Conservation (phyloP, 2,329 filamentous ascomycete genomes). For the Teratosphaeria pseudoeucalypti region DNA sequence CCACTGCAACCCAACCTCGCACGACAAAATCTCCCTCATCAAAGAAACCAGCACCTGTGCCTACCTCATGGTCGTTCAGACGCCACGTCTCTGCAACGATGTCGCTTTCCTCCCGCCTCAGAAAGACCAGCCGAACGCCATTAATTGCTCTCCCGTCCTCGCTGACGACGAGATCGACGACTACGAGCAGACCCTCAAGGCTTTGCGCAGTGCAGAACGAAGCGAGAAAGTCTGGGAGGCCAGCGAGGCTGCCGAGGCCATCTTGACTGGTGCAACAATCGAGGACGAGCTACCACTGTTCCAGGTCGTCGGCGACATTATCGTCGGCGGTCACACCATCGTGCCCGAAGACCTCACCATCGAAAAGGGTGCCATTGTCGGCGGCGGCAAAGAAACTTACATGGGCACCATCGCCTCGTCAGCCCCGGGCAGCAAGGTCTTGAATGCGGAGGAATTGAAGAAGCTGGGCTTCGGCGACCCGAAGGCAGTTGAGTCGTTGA, state of each 20-base stretch:
- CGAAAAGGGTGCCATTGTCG: slow-evolving; percentile 41
- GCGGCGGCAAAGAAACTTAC: slow-evolving; percentile 44
- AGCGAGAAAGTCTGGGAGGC: slow-evolving; percentile 12
- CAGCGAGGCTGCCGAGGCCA: slow-evolving; percentile 15
- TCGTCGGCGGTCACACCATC: slow-evolving; percentile 47
- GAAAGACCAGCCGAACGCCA: slow-evolving; percentile 63
- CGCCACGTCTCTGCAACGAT: slow-evolving; percentile 77
- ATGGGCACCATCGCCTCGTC: slow-evolving; percentile 44
- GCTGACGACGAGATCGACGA: slow-evolving; percentile 39
- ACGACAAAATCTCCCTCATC: slow-evolving; percentile 78
- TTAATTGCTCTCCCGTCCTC: slow-evolving; percentile 66
- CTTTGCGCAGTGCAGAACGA: slow-evolving; percentile 9
- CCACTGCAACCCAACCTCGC: slow-evolving; percentile 65
- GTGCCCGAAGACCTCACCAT: slow-evolving; percentile 47
- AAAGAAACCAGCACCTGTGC: slow-evolving; percentile 86
- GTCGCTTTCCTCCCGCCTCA: slow-evolving; percentile 75
- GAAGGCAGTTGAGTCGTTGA: slow-evolving; percentile 59
- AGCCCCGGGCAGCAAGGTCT: slow-evolving; percentile 36
- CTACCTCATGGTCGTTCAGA: slow-evolving; percentile 89
- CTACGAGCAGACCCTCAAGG: slow-evolving; percentile 22
- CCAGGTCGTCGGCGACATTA: slow-evolving; percentile 44
- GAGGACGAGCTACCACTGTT: background rate
- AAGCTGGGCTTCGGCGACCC: slow-evolving; percentile 57
- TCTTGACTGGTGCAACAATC: background rate
- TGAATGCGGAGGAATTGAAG: slow-evolving; percentile 37